phyloP scores from a whole-genome alignment of 257 asterid species.

The Galeopsis tetrahit region DNA sequence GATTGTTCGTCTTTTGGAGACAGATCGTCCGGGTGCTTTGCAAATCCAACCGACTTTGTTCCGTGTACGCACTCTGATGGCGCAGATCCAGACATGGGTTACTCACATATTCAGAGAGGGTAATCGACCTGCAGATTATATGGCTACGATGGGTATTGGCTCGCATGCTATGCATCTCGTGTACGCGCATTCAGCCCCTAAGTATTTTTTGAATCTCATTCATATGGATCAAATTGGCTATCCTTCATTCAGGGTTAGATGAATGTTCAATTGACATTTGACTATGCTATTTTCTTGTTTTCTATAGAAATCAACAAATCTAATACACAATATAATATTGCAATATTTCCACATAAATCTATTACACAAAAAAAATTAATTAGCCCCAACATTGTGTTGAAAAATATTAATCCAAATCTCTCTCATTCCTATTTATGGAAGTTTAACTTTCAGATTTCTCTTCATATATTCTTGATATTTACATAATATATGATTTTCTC shows the following conservation, averaged over 20 bases:
- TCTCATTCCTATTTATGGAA: too few relatives aligned
- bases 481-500: too few relatives aligned
- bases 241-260: neutral
- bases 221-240: neutral
- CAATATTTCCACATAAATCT: too few relatives aligned
- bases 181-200: neutral
- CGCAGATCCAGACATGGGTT: neutral
- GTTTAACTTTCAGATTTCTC: too few relatives aligned
- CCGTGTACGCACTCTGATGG: neutral
- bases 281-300: too few relatives aligned
- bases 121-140: neutral
- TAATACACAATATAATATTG: too few relatives aligned
- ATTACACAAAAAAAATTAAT: too few relatives aligned
- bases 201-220: neutral
- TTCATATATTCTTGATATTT: too few relatives aligned
- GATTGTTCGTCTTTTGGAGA: neutral
- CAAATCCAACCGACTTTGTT: neutral
- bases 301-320: too few relatives aligned
- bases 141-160: neutral
- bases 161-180: neutral
- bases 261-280: neutral
- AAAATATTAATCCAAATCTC: too few relatives aligned
- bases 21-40: neutral
- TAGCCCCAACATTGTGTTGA: too few relatives aligned
- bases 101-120: constrained; percentile 5